A percentile compares a stretch with the other conserved stretches of the same genome.
Evolutionary conservation across 2,329 filamentous ascomycete species (phyloP).

Genomic region (Knoxdaviesia proteae): DNA sequence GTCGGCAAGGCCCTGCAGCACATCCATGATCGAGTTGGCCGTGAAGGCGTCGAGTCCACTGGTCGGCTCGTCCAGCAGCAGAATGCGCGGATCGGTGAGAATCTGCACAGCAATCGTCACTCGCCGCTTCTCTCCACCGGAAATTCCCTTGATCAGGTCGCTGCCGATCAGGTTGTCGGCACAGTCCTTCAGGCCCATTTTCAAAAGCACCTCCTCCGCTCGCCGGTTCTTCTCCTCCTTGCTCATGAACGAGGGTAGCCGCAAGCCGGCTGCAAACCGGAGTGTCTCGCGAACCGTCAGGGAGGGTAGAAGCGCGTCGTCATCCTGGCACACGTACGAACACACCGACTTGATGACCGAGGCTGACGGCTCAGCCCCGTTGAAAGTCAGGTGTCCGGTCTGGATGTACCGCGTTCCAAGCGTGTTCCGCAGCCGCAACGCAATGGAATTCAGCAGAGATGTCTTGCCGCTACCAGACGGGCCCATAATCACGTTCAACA

Average conservation of each 20-base stretch:
- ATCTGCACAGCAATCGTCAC: conserved; percentile 64
- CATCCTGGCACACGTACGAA: conserved; percentile 61
- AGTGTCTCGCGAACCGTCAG: conserved; percentile 60
- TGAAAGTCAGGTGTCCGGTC: conserved; percentile 45
- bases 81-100: conserved; percentile 50
- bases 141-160: conserved; percentile 56
- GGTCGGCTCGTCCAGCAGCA: conserved; percentile 58
- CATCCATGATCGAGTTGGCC: conserved; percentile 55
- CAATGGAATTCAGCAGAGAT: conserved; percentile 53
- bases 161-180: conserved; percentile 55
- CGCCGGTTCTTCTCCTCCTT: conserved; percentile 43
- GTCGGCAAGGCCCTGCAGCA: conserved; percentile 46
- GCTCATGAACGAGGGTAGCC: conserved; percentile 50
- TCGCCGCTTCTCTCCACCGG: conserved; percentile 57
- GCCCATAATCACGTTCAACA: conserved; percentile 61
- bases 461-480: conserved; percentile 63
- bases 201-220: conserved; percentile 51
- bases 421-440: conserved; percentile 41
- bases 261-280: conserved; percentile 46
- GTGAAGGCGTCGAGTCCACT: conserved; percentile 63
- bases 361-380: conserved; percentile 44
- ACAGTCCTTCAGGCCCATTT: conserved; percentile 61
- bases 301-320: conserved; percentile 53
- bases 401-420: conserved; percentile 39
- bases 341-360: conserved; percentile 51